A percentile compares a stretch with the other conserved stretches of the same genome.
These are phyloP conservation scores for Hymenoscyphus scutula DNA, from an alignment of 2,329 filamentous ascomycete genomes.

Conservation along the genomic window DNA sequence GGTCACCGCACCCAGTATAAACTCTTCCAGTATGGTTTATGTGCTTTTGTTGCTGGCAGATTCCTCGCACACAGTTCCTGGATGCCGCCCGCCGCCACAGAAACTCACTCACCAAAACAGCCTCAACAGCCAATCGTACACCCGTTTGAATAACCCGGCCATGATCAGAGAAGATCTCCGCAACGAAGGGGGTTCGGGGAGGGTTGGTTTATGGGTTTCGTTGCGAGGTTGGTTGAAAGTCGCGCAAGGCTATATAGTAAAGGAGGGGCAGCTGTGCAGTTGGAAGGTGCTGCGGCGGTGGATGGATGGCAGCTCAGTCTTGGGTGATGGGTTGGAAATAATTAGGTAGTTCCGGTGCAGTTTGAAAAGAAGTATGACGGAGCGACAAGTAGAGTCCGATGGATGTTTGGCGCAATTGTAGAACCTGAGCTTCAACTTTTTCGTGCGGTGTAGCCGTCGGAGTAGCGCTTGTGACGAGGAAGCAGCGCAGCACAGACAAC, in stretches of 20 bases:
- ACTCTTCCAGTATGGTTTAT: not conserved
- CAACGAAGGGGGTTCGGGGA: conserved; percentile 3
- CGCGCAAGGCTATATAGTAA: conserved; percentile 28
- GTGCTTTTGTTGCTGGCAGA: conserved; percentile 16
- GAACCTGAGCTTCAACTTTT: conserved; percentile 15
- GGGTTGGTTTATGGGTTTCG: conserved; percentile 2
- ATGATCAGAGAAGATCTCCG: conserved; percentile 51
- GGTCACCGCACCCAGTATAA: not conserved
- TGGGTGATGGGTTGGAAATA: conserved; percentile 15
- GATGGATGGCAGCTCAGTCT: conserved; percentile 11
- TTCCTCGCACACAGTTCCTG: not conserved
- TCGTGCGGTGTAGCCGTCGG: conserved; percentile 28
- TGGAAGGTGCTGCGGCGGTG: conserved; percentile 12
- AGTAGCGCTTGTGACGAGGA: conserved; percentile 29
- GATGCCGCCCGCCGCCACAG: not conserved
- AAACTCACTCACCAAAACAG: conserved; percentile 87
- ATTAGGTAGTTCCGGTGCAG: conserved; percentile 15
- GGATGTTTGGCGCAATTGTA: conserved; percentile 17
- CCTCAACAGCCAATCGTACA: conserved; percentile 98
- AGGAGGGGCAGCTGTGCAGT: conserved; percentile 21
- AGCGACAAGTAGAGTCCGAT: conserved; percentile 5
- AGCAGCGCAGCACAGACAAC: conserved; percentile 13
- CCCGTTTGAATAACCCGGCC: conserved; percentile 86
- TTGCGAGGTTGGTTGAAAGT: conserved; percentile 24
- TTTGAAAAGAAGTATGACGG: conserved; percentile 17